Conservation (phyloP, 805 yeast species). For the Wickerhamiella kurtzmanii region DNA sequence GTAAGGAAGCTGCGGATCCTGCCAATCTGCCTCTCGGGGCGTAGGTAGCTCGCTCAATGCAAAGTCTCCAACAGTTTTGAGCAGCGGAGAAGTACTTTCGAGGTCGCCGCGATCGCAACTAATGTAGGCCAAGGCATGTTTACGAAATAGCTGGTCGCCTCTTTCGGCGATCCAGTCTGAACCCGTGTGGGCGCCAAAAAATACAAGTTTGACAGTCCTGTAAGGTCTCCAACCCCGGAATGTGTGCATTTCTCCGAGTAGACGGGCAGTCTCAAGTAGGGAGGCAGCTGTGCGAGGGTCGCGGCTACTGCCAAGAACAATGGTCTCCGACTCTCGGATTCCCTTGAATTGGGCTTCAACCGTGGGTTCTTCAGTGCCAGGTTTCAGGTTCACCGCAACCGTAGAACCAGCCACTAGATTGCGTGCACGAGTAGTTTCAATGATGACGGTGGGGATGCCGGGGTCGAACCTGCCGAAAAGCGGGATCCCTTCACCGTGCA, state of each 20-base stretch:
- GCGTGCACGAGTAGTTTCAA: neutral
- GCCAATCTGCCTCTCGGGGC: slow-evolving; percentile 3
- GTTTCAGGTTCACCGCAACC: neutral
- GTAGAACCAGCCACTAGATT: neutral
- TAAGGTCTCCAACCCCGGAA: slow-evolving; percentile 10
- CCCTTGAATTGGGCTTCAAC: slow-evolving; percentile 8
- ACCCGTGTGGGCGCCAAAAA: slow-evolving; percentile 4
- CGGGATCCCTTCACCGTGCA: neutral
- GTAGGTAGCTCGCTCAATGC: slow-evolving; percentile 5
- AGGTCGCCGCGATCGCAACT: neutral
- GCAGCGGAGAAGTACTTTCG: slow-evolving; percentile 7
- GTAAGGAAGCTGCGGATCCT: slow-evolving; percentile 7
- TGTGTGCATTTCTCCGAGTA: neutral
- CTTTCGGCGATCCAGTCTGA: slow-evolving; percentile 3
- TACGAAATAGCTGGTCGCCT: neutral
- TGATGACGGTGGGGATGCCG: neutral
- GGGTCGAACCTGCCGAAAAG: neutral
- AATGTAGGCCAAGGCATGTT: slow-evolving; percentile 4
- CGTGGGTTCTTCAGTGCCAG: neutral
- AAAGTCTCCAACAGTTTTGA: slow-evolving; percentile 1
- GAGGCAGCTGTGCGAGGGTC: slow-evolving; percentile 3
- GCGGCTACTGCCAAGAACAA: slow-evolving; percentile 9
- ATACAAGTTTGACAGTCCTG: slow-evolving; percentile 10
- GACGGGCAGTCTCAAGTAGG: slow-evolving; percentile 4
- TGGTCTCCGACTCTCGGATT: slow-evolving; percentile 2